A percentile compares a stretch with the other conserved stretches of the same genome.
These are phyloP conservation scores for Lentinus polychrous DNA, from an alignment of 1,284 basidiomycete species.

Conservation along the genomic window DNA sequence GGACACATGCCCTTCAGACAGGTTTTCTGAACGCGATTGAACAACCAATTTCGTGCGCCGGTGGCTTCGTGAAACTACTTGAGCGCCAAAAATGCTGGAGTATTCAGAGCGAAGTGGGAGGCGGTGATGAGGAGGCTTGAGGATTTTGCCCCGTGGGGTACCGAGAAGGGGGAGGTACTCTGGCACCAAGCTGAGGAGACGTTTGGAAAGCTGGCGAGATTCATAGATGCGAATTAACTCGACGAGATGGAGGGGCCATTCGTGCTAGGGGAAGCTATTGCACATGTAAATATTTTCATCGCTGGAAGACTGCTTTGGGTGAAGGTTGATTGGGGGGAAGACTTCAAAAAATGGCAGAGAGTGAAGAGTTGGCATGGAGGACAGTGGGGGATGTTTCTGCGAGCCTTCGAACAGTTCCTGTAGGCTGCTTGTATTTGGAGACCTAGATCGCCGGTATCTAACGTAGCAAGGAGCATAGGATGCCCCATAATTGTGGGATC, in stretches of 20 bases:
- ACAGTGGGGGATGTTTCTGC: constrained; percentile 6
- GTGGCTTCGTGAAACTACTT: neutral
- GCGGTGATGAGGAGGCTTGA: constrained; percentile 9
- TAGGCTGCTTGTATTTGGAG: neutral
- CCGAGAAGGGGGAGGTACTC: neutral
- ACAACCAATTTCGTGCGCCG: neutral
- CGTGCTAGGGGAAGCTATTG: constrained; percentile 9
- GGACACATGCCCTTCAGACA: constrained; percentile 12
- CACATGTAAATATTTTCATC: constrained; percentile 11
- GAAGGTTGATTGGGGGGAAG: constrained; percentile 7
- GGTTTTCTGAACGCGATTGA: no score
- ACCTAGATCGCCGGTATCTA: neutral
- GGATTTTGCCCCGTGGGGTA: constrained; percentile 6
- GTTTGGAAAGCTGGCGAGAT: neutral
- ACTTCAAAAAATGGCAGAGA: constrained; percentile 13
- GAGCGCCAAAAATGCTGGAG: constrained; percentile 4
- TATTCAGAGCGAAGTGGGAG: constrained; percentile 12
- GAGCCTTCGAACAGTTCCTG: constrained; percentile 6
- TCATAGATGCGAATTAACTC: neutral
- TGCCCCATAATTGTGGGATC: neutral
- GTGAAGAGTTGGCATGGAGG: constrained; percentile 8
- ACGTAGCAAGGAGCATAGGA: neutral
- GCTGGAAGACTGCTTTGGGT: constrained; percentile 10
- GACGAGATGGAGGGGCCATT: constrained; percentile 5
- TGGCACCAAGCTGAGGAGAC: neutral